Conservation (phyloP, 2,329 filamentous ascomycete genomes). For the Hypoxylon sp. region DNA sequence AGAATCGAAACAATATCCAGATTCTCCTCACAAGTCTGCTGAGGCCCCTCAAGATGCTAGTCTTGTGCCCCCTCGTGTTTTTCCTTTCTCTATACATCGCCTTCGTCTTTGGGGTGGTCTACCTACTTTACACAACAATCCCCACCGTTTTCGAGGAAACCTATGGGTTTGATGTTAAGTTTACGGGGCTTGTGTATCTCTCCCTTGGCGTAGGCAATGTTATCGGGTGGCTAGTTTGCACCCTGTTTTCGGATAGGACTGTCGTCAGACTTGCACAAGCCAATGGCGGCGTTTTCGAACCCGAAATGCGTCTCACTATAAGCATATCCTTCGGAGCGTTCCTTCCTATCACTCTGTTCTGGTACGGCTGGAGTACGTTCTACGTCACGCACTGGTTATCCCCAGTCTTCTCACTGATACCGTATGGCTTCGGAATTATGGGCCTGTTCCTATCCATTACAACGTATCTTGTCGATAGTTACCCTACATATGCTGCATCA, state of each 20-base stretch:
- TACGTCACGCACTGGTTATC: constrained; percentile 60
- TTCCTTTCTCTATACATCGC: background rate
- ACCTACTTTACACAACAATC: constrained; percentile 48
- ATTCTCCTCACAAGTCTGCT: background rate
- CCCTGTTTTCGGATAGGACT: background rate
- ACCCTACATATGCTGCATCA: constrained; percentile 13
- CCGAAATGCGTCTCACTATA: background rate
- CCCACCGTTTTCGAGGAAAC: constrained; percentile 49
- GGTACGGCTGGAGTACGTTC: constrained; percentile 60
- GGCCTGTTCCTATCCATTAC: constrained; percentile 10
- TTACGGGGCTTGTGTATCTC: constrained; percentile 58
- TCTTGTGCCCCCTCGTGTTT: background rate
- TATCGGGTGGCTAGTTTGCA: background rate
- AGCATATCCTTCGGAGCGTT: background rate
- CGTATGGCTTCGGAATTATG: constrained; percentile 62
- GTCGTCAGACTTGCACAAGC: background rate
- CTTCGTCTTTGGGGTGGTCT: constrained; percentile 23
- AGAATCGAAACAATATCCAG: too few species aligned
- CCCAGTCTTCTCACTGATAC: constrained; percentile 66
- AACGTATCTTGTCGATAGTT: constrained; percentile 24
- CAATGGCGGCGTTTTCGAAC: background rate
- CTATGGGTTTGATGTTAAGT: constrained; percentile 45
- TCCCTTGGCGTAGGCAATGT: constrained; percentile 60
- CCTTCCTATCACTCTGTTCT: constrained; percentile 53
- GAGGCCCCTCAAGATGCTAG: background rate